Evolutionary conservation across 2,329 filamentous ascomycete genomes (phyloP), one percentile per base, ranked within the genome.

Genomic region (Uncinocarpus reesii): DNA sequence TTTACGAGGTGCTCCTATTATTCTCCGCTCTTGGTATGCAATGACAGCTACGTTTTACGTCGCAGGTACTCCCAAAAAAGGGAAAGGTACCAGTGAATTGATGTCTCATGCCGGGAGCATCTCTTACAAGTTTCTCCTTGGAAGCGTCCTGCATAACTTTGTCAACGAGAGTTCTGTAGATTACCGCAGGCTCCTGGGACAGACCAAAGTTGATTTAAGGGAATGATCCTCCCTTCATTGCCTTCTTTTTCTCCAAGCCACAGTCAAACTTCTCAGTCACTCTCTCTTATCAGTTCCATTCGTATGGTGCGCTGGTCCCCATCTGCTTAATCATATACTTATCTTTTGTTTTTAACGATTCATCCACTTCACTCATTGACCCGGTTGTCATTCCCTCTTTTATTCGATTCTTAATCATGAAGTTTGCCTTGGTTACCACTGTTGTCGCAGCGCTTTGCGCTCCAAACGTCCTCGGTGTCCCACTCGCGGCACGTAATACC

Each of bases 231-330:
- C 45, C 45, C 45, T 42, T 38, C 35, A 42, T 47, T 34, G 40
- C 41, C 8, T 11, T 48, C 28, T 36, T 41, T 15, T 46, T 43
- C 16, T 46, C 18, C 32, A 48, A 48, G 29, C 31, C 23, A 47
- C 34, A 24, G 34, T 50, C 45, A 20, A 38, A 44, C 44, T 47
- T 46, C 48, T 42, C 35, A 48, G 43, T 52, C 51, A 28, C 42
- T 46, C 48, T 43, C 36, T 50, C n/a, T n/a, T n/a, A n/a, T n/a
- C 43, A 37, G 24, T 46, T 53, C 51, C 37, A 48, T 48, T 46
- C 43, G 34, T 49, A 48, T 49, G 44, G 48, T 50, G 48, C 47
- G 51, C 48, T 53, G 51, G 51, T 53, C 51, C 46, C 48, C 48
- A 42, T 49, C 48, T 47, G 45, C 47, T 48, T 47, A 49, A 50